Evolutionary conservation across 2,329 filamentous ascomycete species (phyloP), one percentile per base, ranked within the genome.

Genomic region (Phyllosticta citrichinensis): DNA sequence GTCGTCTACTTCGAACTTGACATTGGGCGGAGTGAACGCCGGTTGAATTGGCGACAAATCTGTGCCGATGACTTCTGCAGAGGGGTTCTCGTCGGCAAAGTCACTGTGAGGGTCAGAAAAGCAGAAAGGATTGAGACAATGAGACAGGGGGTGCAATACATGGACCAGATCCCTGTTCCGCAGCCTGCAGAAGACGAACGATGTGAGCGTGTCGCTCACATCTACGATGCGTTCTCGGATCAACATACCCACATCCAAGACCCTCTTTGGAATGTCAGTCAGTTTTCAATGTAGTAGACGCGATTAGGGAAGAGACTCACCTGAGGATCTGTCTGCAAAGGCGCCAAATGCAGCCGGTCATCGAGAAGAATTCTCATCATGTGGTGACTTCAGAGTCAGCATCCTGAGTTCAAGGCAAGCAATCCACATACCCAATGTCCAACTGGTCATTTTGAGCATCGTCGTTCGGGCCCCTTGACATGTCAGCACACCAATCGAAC

Each of bases 1-100:
- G 73, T 77, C 66, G 78, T 80, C 76, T 77, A 86, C 79, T 60
- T 79, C 75, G 65, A 80, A 80, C 20, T 68, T 66, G 64, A 73
- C 74, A 64, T 80, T 80, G 4, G 76, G 74, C 0, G 78, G 77
- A 70, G 68, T 5, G 58, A 65, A 1, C 74, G 73, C 56, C 76
- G 75, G 5, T 74, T 76, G n/a, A 74, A 72, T 58, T 68, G 79
- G 77, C 0, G 75, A 78, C 51, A 80, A 73, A 64, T 80, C 78
- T 25, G 73, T 76, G 47, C 79, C 80, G 4, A 74, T 75, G 11
- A 72, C 68, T 20, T 65, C 62, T 2, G 69, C 68, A 8, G 68
- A 69, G 1, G 71, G 70, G 56, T 71, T 67, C 30, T 71, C 68
- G 27, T 72, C 70, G 14, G 69, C 67, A 22, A 71, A 65, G 57